Evolutionary conservation across 1,284 basidiomycete species (phyloP).

Genomic region (Polyporus tsugae): DNA sequence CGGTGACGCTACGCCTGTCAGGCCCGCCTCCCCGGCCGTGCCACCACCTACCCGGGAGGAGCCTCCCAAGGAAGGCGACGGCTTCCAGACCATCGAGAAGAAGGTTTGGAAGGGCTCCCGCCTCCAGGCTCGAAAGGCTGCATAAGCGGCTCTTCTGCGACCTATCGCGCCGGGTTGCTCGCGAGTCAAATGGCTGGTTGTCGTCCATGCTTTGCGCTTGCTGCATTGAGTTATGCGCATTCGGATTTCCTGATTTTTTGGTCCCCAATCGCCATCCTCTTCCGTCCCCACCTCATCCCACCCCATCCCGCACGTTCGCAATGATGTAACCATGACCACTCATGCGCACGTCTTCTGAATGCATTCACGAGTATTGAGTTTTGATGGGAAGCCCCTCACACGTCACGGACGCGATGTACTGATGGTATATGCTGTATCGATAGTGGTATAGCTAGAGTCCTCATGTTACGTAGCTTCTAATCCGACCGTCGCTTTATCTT

Average conservation of each 20-base stretch:
- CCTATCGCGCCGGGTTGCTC: constrained; percentile 27
- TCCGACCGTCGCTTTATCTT: constrained; percentile 24
- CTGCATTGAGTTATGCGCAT: constrained; percentile 16
- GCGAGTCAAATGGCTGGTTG: constrained; percentile 19
- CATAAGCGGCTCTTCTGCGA: constrained; percentile 17
- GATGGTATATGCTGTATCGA: constrained; percentile 33
- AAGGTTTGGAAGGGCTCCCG: constrained; percentile 55
- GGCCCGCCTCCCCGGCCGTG: constrained; percentile 48
- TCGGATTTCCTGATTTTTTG: constrained; percentile 7
- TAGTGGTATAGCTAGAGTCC: constrained; percentile 35
- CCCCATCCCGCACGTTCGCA: neutral
- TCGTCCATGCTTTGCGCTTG: constrained; percentile 30
- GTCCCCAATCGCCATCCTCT: neutral
- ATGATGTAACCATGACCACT: constrained; percentile 17
- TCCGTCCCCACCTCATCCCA: neutral
- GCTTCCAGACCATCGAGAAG: constrained; percentile 70
- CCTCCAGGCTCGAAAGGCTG: constrained; percentile 36
- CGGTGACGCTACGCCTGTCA: constrained; percentile 41
- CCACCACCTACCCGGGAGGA: constrained; percentile 49
- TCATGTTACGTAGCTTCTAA: constrained; percentile 32
- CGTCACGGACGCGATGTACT: constrained; percentile 32
- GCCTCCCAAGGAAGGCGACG: constrained; percentile 64
- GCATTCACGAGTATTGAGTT: constrained; percentile 23
- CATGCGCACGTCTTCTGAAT: constrained; percentile 20
- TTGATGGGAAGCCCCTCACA: constrained; percentile 2